A percentile compares a stretch with the other conserved stretches of the same genome.
Conservation (phyloP, 2,329 filamentous ascomycete genomes). For the Aspergillus jensenii region DNA sequence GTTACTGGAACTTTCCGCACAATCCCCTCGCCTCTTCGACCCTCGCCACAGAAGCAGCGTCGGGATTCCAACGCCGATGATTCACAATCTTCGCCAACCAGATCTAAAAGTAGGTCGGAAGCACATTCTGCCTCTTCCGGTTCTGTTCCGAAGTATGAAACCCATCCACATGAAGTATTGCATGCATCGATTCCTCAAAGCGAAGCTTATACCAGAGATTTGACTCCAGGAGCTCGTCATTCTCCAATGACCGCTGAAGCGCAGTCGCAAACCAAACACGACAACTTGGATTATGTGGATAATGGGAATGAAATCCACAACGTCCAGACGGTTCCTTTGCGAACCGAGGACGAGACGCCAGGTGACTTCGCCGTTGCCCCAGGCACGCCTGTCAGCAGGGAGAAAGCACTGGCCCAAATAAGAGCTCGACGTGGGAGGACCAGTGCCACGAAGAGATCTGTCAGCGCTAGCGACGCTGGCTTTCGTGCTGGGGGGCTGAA, state of each 20-base stretch:
- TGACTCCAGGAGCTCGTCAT: slow-evolving; percentile 11
- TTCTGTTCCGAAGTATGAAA: slow-evolving; percentile 12
- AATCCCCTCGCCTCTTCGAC: slow-evolving; percentile 37
- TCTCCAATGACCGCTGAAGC: slow-evolving; percentile 13
- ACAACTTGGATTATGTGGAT: background rate
- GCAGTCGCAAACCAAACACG: slow-evolving; percentile 9
- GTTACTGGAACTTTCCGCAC: slow-evolving; percentile 45
- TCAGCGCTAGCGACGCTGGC: slow-evolving; percentile 39
- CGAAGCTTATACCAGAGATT: slow-evolving; percentile 12
- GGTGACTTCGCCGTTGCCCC: slow-evolving; percentile 31
- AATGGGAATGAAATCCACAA: slow-evolving; percentile 14
- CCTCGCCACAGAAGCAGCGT: slow-evolving; percentile 25
- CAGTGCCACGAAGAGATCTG: slow-evolving; percentile 43
- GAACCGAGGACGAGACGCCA: slow-evolving; percentile 24
- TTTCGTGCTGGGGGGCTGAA: slow-evolving; percentile 26
- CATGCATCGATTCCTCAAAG: slow-evolving; percentile 14
- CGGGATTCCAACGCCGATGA: slow-evolving; percentile 19
- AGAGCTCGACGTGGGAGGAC: slow-evolving; percentile 47
- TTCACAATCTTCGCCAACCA: slow-evolving; percentile 8
- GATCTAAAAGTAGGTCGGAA: slow-evolving; percentile 8
- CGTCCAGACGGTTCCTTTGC: slow-evolving; percentile 34
- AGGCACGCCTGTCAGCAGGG: slow-evolving; percentile 47
- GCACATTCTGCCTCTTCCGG: slow-evolving; percentile 5
- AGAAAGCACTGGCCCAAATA: slow-evolving; percentile 51
- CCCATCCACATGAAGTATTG: slow-evolving; percentile 8